phyloP scores from a whole-genome alignment of 805 yeast species.

The Starmerella kuoi region DNA sequence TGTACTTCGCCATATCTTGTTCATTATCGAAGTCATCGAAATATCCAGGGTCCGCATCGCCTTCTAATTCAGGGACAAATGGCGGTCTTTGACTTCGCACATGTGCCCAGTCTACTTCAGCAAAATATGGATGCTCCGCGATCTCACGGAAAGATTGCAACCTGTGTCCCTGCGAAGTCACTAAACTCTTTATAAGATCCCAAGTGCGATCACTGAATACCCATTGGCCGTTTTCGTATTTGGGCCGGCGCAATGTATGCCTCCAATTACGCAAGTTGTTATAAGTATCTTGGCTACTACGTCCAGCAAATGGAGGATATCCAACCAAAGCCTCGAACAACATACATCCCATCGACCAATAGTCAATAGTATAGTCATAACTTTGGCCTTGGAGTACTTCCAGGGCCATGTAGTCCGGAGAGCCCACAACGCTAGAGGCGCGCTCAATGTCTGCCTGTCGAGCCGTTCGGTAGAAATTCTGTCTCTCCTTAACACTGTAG shows the following conservation, averaged over 20 bases:
- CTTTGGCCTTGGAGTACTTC: conserved; percentile 90
- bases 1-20: conserved; percentile 93
- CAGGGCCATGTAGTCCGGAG: conserved; percentile 98
- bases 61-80: conserved; percentile 90
- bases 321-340: conserved; percentile 92
- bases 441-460: conserved; percentile 63
- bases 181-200: conserved; percentile 68
- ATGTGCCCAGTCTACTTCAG: conserved; percentile 67
- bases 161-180: conserved; percentile 68
- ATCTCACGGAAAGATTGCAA: conserved; percentile 71
- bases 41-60: conserved; percentile 96
- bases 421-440: conserved; percentile 93
- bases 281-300: conserved; percentile 87
- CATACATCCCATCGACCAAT: conserved; percentile 98
- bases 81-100: conserved; percentile 74
- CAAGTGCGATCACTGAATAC: conserved; percentile 95
- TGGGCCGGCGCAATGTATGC: conserved; percentile 77
- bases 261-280: conserved; percentile 88
- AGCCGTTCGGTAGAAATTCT: conserved; percentile 65
- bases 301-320: conserved; percentile 93
- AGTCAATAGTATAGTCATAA: conserved; percentile 93
- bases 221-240: conserved; percentile 76
- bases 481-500: conserved; percentile 75
- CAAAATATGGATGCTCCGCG: conserved; percentile 64
- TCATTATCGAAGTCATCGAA: conserved; percentile 96